phyloP scores from a whole-genome alignment of 2,329 filamentous ascomycete species.

The Colletotrichum tropicicola region DNA sequence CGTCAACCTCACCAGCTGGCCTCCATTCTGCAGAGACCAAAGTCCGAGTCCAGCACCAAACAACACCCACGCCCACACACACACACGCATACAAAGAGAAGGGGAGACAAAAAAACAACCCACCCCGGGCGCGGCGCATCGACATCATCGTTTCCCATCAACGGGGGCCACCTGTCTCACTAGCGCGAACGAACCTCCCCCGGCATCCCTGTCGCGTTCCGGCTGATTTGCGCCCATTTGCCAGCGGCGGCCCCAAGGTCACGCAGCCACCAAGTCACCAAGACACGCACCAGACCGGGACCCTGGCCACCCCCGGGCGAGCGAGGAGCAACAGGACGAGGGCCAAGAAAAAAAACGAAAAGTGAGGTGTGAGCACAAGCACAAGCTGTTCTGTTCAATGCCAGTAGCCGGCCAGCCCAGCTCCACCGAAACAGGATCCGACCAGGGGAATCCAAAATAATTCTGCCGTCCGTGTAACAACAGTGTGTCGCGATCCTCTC shows the following conservation, averaged over 20 bases:
- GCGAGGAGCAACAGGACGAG: background rate
- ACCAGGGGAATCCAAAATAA: constrained; percentile 31
- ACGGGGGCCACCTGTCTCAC: constrained; percentile 30
- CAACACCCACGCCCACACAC: background rate
- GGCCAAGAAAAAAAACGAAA: background rate
- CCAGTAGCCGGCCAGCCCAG: constrained; percentile 22
- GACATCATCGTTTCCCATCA: constrained; percentile 31
- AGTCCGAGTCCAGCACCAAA: no score
- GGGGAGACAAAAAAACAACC: background rate
- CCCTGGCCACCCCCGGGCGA: constrained; percentile 18
- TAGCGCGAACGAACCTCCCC: constrained; percentile 33
- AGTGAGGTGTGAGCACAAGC: constrained; percentile 20
- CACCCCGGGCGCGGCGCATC: constrained; percentile 26
- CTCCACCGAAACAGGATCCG: constrained; percentile 25
- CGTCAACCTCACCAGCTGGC: background rate
- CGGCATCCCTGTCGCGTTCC: constrained; percentile 28
- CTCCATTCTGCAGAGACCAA: background rate
- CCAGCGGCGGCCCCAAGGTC: constrained; percentile 28
- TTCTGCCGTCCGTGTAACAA: constrained; percentile 32
- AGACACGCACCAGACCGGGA: constrained; percentile 16
- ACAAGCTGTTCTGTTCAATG: constrained; percentile 18
- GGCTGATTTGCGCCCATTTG: constrained; percentile 32
- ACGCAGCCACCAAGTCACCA: constrained; percentile 29
- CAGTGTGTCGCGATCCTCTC: constrained; percentile 30
- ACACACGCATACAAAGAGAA: background rate